Evolutionary conservation across 306 rosid species (phyloP).

Genomic region (Crotalaria pallida): DNA sequence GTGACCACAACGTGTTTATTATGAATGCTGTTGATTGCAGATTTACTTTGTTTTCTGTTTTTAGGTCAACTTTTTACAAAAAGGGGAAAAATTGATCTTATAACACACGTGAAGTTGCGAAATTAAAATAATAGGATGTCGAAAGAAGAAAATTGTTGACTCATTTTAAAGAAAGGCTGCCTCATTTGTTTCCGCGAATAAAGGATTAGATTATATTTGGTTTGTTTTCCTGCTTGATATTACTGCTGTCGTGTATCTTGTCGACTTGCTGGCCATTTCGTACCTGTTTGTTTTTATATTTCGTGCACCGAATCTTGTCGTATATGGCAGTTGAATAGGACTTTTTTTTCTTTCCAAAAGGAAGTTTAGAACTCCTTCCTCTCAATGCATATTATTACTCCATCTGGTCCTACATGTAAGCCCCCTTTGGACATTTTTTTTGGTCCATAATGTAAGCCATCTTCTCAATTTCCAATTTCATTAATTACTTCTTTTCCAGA

Average conservation of each 20-base stretch:
- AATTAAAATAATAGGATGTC: background rate
- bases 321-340: too few relatives aligned
- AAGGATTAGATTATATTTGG: background rate
- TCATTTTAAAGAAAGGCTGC: background rate
- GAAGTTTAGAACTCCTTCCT: too few relatives aligned
- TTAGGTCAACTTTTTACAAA: background rate
- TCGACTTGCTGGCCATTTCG: background rate
- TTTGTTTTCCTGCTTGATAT: background rate
- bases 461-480: too few relatives aligned
- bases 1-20: background rate
- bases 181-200: background rate
- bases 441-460: too few relatives aligned
- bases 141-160: background rate
- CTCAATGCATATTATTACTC: too few relatives aligned
- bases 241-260: background rate
- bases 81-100: background rate
- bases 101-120: background rate
- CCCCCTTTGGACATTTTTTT: too few relatives aligned
- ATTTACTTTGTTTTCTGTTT: conserved; percentile 5
- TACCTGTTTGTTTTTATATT: too few relatives aligned
- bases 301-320: too few relatives aligned
- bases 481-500: too few relatives aligned
- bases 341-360: too few relatives aligned
- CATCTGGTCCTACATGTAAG: too few relatives aligned
- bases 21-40: background rate